A percentile compares a stretch with the other conserved stretches of the same genome.
phyloP scores from a whole-genome alignment of 164 flowering plant genomes.

The Liriodendron chinense region DNA sequence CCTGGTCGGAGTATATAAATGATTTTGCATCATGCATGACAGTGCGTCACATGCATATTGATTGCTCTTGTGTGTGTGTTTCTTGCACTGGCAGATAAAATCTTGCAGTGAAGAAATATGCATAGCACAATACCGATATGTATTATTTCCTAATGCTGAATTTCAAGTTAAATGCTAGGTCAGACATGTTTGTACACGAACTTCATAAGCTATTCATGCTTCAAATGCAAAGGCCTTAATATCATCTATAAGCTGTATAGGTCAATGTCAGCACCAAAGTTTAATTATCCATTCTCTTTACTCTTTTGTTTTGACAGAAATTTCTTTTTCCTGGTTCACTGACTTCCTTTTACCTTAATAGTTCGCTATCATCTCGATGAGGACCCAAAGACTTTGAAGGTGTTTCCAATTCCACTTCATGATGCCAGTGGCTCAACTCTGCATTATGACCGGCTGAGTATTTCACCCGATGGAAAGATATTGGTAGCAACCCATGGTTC shows the following conservation, averaged over 20 bases:
- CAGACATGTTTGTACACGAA: too few species aligned
- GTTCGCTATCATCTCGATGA: constrained; percentile 97
- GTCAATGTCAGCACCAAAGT: too few species aligned
- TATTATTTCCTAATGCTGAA: too few species aligned
- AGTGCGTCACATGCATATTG: too few species aligned
- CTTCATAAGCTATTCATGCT: not conserved
- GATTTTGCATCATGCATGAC: too few species aligned
- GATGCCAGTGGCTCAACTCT: constrained; percentile 63
- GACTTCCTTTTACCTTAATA: constrained; percentile 13
- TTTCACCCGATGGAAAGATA: constrained; percentile 90
- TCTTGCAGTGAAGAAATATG: too few species aligned
- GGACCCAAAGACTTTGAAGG: constrained; percentile 92
- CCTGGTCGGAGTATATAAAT: too few species aligned
- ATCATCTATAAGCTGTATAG: not conserved
- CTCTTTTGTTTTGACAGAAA: not conserved
- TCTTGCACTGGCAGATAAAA: too few species aligned
- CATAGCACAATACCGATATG: too few species aligned
- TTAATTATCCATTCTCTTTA: not conserved
- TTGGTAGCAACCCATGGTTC: constrained; percentile 83
- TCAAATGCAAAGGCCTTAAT: not conserved
- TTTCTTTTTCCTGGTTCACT: not conserved
- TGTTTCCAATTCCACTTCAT: constrained; percentile 82
- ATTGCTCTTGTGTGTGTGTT: too few species aligned
- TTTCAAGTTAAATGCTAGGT: too few species aligned
- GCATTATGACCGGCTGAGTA: constrained; percentile 78